Conservation (phyloP, 1,284 basidiomycete species). For the Fomitiporia mediterranea region DNA sequence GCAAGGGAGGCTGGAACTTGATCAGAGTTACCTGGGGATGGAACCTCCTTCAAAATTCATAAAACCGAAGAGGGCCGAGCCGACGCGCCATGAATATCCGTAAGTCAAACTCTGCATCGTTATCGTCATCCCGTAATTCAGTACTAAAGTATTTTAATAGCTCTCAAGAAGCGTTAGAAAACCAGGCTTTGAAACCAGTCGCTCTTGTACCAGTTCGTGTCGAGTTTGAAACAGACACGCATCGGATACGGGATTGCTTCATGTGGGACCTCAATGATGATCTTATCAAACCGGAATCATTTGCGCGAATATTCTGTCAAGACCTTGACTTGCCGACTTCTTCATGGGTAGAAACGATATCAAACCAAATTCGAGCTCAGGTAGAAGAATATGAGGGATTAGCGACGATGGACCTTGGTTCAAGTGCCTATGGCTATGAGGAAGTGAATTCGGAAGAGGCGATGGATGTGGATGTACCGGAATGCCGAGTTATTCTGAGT, state of each 20-base stretch:
- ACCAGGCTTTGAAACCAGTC: slow-evolving; percentile 59
- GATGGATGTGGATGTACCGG: slow-evolving; percentile 58
- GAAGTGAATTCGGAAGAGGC: slow-evolving; percentile 25
- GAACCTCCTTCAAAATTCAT: slow-evolving; percentile 82
- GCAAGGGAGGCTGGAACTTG: slow-evolving; percentile 48
- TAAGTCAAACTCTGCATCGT: slow-evolving; percentile 39
- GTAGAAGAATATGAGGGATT: slow-evolving; percentile 84
- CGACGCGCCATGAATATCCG: slow-evolving; percentile 68
- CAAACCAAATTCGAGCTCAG: slow-evolving; percentile 85
- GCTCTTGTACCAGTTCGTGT: slow-evolving; percentile 89
- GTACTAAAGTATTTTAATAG: slow-evolving; percentile 45
- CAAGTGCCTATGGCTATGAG: slow-evolving; percentile 16
- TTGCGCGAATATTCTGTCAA: slow-evolving; percentile 81
- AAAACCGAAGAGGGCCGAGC: slow-evolving; percentile 49
- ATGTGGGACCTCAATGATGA: slow-evolving; percentile 92
- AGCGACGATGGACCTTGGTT: slow-evolving; percentile 55
- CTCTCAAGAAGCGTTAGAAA: slow-evolving; percentile 58
- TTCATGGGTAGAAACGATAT: slow-evolving; percentile 73
- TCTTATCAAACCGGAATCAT: slow-evolving; percentile 77
- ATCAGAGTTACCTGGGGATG: slow-evolving; percentile 86
- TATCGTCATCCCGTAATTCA: too few relatives aligned
- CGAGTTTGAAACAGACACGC: slow-evolving; percentile 90
- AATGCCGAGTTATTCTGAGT: slow-evolving; percentile 87
- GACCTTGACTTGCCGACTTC: slow-evolving; percentile 76
- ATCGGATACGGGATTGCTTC: slow-evolving; percentile 91